Evolutionary conservation across 164 flowering plant genomes (phyloP).

Genomic region (Tinospora cordifolia): DNA sequence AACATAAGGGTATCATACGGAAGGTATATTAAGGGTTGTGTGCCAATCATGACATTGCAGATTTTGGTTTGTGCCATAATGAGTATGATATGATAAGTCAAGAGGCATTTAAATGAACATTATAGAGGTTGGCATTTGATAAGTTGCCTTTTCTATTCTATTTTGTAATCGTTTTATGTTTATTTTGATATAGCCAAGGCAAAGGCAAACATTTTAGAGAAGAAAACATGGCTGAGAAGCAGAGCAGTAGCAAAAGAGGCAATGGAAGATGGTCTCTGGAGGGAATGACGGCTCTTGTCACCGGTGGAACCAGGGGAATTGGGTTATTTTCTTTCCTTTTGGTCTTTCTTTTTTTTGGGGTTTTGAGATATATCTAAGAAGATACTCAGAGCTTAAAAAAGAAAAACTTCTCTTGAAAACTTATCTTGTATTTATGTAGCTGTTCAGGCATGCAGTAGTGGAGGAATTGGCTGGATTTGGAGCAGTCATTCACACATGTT

Average conservation of each 20-base stretch:
- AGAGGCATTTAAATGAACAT: too few relatives aligned
- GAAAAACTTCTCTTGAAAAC: background rate
- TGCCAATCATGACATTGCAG: too few relatives aligned
- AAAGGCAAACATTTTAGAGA: background rate
- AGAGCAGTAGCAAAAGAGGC: background rate
- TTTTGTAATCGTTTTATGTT: too few relatives aligned
- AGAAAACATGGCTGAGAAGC: background rate
- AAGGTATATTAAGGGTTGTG: too few relatives aligned
- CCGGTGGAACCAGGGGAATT: constrained; percentile 45
- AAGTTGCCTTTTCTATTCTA: too few relatives aligned
- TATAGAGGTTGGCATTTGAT: too few relatives aligned
- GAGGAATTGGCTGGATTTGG: constrained; percentile 42
- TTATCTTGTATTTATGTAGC: background rate
- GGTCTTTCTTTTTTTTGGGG: background rate
- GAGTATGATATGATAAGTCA: too few relatives aligned
- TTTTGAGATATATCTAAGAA: background rate
- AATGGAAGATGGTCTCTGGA: constrained; percentile 29
- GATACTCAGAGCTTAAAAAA: background rate
- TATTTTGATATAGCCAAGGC: too few relatives aligned
- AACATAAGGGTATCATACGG: too few relatives aligned
- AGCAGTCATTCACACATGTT: constrained; percentile 35
- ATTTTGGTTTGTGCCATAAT: too few relatives aligned
- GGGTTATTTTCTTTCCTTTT: constrained; percentile 20
- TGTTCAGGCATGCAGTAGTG: constrained; percentile 32
- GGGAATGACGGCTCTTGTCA: constrained; percentile 36